Conservation (phyloP, 1,139 yeast species). For the Sugiyamaella pinicola region DNA sequence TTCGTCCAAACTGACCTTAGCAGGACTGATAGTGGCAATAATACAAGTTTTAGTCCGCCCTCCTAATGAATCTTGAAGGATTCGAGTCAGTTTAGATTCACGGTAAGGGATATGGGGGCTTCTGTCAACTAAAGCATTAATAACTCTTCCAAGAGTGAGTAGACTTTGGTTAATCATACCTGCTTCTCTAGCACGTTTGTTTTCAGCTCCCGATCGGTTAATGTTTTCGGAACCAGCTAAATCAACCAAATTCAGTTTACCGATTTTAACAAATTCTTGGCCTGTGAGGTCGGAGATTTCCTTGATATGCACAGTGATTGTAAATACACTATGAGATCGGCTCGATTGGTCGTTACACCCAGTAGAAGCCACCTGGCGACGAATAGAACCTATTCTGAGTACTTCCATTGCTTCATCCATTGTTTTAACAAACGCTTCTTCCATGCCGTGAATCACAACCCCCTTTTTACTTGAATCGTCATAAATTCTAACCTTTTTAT, state of each 20-base stretch:
- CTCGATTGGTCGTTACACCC: conserved; percentile 58
- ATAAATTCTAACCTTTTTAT: conserved; percentile 23
- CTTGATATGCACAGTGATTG: conserved; percentile 47
- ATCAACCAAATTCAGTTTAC: conserved; percentile 80
- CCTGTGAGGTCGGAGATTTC: conserved; percentile 43
- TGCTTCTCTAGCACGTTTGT: conserved; percentile 82
- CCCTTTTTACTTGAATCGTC: conserved; percentile 24
- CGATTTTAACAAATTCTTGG: conserved; percentile 60
- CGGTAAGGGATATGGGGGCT: conserved; percentile 78
- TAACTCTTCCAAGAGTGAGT: conserved; percentile 81
- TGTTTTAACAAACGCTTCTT: conserved; percentile 41
- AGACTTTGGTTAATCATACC: conserved; percentile 85
- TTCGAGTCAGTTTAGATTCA: conserved; percentile 77
- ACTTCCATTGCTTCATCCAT: conserved; percentile 46
- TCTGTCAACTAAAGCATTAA: conserved; percentile 66
- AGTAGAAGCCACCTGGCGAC: conserved; percentile 63
- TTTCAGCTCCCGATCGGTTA: conserved; percentile 73
- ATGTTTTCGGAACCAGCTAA: conserved; percentile 89
- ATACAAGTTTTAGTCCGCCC: conserved; percentile 79
- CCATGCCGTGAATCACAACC: conserved; percentile 49
- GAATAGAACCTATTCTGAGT: conserved; percentile 51
- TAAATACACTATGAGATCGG: conserved; percentile 74
- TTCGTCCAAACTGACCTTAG: conserved; percentile 70
- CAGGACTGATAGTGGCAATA: conserved; percentile 83
- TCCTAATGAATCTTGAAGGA: conserved; percentile 80